Conservation (phyloP, 108 stramenopile species). For the Conticribra weissflogii region DNA sequence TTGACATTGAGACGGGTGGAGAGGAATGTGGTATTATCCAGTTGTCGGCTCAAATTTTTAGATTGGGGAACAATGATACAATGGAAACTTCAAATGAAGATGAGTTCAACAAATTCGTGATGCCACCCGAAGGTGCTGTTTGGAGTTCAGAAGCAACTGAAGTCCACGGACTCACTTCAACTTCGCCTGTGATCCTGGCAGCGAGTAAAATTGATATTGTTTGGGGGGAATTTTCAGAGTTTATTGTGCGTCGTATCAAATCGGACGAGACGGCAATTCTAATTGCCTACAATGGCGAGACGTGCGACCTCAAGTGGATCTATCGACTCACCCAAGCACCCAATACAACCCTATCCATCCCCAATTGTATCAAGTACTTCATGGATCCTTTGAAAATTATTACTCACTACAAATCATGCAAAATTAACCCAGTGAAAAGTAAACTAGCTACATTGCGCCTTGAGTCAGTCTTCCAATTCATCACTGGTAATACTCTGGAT, state of each 20-base stretch:
- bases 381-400: conserved; percentile 9
- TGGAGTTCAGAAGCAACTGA: not conserved
- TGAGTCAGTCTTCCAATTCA: not conserved
- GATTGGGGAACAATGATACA: too few species aligned
- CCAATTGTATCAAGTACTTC: conserved; percentile 2
- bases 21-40: too few species aligned
- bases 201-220: not conserved
- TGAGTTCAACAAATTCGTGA: too few species aligned
- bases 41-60: too few species aligned
- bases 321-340: conserved; percentile 1
- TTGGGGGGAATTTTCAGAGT: not conserved
- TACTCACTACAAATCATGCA: not conserved
- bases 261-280: too few species aligned
- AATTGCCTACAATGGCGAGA: too few species aligned
- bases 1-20: too few species aligned
- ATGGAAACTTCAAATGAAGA: too few species aligned
- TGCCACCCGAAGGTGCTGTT: too few species aligned
- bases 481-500: not conserved
- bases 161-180: not conserved
- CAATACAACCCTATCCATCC: not conserved
- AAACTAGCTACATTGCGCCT: not conserved
- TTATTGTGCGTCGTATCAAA: not conserved
- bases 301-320: conserved; percentile 15
- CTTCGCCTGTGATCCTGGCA: not conserved
- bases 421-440: not conserved